Percentiles rank a stretch among this genome's conserved stretches.
Conservation (phyloP, 345 rosid genomes). For the Syzygium aqueum region DNA sequence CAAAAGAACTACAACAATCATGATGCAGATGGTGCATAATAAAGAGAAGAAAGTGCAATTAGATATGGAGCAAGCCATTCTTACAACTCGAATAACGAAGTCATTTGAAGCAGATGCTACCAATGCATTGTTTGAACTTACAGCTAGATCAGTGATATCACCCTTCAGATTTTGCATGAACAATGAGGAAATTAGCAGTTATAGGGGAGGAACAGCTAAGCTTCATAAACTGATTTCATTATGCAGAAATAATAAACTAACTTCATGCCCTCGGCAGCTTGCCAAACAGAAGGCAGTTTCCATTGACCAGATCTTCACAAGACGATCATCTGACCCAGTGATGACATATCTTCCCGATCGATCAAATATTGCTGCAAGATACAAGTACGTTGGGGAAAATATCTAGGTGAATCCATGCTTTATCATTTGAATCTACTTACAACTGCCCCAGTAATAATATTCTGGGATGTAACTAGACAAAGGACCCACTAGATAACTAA, state of each 20-base stretch:
- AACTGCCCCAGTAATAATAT: neutral
- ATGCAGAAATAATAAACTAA: slow-evolving; percentile 28
- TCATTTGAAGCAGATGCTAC: slow-evolving; percentile 99
- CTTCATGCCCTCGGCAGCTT: slow-evolving; percentile 99
- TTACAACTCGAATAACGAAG: slow-evolving; percentile 93
- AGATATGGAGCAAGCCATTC: slow-evolving; percentile 5
- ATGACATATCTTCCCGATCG: slow-evolving; percentile 93
- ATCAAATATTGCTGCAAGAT: slow-evolving; percentile 79
- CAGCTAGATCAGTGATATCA: slow-evolving; percentile 98
- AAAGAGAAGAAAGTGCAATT: neutral
- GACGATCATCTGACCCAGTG: slow-evolving; percentile 98
- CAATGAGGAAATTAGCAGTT: slow-evolving; percentile 2
- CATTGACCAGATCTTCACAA: slow-evolving; percentile 99
- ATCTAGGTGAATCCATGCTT: neutral
- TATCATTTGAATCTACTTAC: neutral
- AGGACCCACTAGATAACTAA: neutral
- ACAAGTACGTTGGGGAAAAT: neutral
- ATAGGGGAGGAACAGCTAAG: neutral
- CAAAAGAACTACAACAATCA: slow-evolving; percentile 12
- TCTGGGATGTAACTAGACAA: neutral
- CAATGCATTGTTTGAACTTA: slow-evolving; percentile 83
- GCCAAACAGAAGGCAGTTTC: slow-evolving; percentile 99
- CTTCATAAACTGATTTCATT: slow-evolving; percentile 1
- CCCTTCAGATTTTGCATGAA: slow-evolving; percentile 41
- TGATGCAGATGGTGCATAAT: neutral